These are phyloP conservation scores for Thymus mandschuricus DNA, from an alignment of 257 asterid genomes.

Conservation along the genomic window DNA sequence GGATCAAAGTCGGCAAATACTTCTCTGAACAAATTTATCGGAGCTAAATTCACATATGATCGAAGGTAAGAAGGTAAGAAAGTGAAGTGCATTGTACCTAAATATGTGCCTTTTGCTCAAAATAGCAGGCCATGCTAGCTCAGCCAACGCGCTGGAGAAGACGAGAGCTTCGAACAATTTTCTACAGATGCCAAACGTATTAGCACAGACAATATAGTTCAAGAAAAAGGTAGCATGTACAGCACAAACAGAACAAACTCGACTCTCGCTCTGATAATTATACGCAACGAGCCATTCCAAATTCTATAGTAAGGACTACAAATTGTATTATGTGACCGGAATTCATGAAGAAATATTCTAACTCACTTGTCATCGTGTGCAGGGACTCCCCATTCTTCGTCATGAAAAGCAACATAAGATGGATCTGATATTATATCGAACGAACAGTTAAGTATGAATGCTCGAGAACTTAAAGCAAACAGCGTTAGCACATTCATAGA, in stretches of 20 bases:
- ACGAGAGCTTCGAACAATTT: constrained; percentile 45
- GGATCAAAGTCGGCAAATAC: constrained; percentile 50
- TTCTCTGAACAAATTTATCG: constrained; percentile 32
- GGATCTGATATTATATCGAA: constrained; percentile 40
- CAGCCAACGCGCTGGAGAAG: constrained; percentile 45
- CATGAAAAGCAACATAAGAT: constrained; percentile 51
- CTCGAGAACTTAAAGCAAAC: neutral
- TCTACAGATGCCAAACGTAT: constrained; percentile 31
- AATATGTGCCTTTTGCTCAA: constrained; percentile 44
- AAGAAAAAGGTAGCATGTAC: neutral
- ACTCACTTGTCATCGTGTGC: constrained; percentile 50
- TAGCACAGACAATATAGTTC: neutral
- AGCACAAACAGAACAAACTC: neutral
- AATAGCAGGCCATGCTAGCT: constrained; percentile 51
- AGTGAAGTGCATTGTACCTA: constrained; percentile 32
- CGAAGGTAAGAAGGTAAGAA: neutral
- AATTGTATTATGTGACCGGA: neutral
- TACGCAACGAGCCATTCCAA: too few species aligned
- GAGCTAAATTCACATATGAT: neutral
- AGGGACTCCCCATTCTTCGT: constrained; percentile 68
- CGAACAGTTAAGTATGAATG: constrained; percentile 6
- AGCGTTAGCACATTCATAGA: too few species aligned
- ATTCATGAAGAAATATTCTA: neutral
- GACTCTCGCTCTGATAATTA: too few species aligned
- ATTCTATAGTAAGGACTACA: neutral